Evolutionary conservation across 2,329 filamentous ascomycete genomes (phyloP), one percentile per base, ranked within the genome.

Genomic region (Emmonsiellopsis sp.): DNA sequence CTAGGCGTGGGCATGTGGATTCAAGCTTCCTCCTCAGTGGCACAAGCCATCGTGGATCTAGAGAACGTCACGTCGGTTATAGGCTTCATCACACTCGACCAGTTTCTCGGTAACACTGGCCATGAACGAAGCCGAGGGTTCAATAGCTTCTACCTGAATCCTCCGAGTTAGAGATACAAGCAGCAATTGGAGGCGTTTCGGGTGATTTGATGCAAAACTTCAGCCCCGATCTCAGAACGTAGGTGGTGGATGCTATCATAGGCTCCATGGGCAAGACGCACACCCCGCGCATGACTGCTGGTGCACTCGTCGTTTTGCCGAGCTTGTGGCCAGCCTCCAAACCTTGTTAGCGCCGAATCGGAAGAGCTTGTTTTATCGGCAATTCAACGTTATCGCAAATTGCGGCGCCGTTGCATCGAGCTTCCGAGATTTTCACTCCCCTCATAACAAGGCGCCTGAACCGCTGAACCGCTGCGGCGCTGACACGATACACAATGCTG

Each of bases 1-100:
- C 56, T 71, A 6, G 74, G 75, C 0, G 61, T 62, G 31, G 27
- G 42, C 2, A 45, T 45, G 42, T 32, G 27, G 11, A 11, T 31
- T 31, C 42, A 45, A 8, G 42, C 42, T 13, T 45, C 42, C 7
- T 45, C 14, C 33, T 32, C 42, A 5, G 27, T 45, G 6, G 33
- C 42, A 2, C 42, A 45, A 31, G 27, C 27, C 9, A 31, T 45
- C 11, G 42, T 45, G 5, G 42, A 45, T 31, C 27, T 2, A 8
- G 42, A n/a, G n/a, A 45, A 45, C n/a, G 27, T 45, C 42, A 13
- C 27, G 14, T 13, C 42, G 11, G 42, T 31, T 31, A 45, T 45
- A 11, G 42, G 21, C 5, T 45, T 45, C 21, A 32, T 45, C 21
- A 45, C 9, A n/a, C 33, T 45, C 27, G 21, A 11, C 2, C 17